Conservation (phyloP, 2,329 filamentous ascomycete species). For the Nothophaeocryptopus gaeumannii region DNA sequence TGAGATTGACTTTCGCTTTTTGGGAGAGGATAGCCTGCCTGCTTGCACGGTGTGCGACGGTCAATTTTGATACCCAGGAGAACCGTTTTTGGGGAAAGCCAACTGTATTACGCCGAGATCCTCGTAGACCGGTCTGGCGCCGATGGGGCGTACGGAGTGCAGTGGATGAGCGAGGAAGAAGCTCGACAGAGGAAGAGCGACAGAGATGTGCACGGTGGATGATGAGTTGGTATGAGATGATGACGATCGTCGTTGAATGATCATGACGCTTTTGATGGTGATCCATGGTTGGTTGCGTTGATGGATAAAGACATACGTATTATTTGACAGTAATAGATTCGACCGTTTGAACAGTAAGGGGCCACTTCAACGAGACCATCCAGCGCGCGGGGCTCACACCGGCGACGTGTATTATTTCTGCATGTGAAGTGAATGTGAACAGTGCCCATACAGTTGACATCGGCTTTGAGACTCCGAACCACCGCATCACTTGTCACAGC, state of each 20-base stretch:
- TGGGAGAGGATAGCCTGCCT: background rate
- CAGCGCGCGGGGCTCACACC: too few relatives aligned
- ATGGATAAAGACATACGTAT: slow-evolving; percentile 2
- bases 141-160: background rate
- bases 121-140: too few relatives aligned
- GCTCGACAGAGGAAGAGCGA: background rate
- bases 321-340: slow-evolving; percentile 6
- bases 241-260: background rate
- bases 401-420: too few relatives aligned
- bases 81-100: background rate
- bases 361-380: too few relatives aligned
- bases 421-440: too few relatives aligned
- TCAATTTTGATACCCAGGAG: slow-evolving; percentile 25
- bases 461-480: too few relatives aligned
- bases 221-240: slow-evolving; percentile 2
- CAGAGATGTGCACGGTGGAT: background rate
- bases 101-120: too few relatives aligned
- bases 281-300: background rate
- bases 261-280: too few relatives aligned
- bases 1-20: slow-evolving; percentile 4
- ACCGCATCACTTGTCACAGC: too few relatives aligned
- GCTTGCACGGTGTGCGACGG: slow-evolving; percentile 1
- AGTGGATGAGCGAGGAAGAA: background rate
- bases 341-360: too few relatives aligned
- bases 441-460: too few relatives aligned